Evolutionary conservation across 805 yeast species (phyloP), one percentile per base, ranked within the genome.

Genomic region (Saturnispora zaruensis): DNA sequence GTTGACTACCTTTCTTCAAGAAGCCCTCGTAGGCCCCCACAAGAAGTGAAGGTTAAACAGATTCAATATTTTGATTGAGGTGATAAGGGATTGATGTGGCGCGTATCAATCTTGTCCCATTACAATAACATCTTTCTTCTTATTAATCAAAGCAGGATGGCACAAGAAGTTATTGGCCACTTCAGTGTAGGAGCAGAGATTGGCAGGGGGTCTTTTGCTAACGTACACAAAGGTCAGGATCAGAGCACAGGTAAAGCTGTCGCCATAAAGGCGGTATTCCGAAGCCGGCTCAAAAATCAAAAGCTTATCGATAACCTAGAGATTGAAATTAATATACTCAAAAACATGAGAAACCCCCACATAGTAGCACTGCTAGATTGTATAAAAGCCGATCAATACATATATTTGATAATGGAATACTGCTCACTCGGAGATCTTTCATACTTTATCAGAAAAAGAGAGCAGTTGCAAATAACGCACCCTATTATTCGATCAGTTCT

Each of bases 151-250:
- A 23, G 23, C 13, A 45, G 13, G 48, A 26, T 34, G 33, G 21
- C 44, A 32, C 43, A 51, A 46, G 41, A 50, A 45, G 28, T 25
- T 45, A 21, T 45, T 37, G 46, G 48, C 43, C 16, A 37, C 50
- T 32, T 47, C 45, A 5, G 30, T 28, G 36, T 45, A 60, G 55
- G 54, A 57, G 28, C 43, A 46, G 95, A 89, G 65, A 91, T 93
- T 48, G 99, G 99, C 23, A 81, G 86, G 59, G 99, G 99, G 32
- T 86, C 96, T 7, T 93, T 93, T 71, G 99, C 99, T 59, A 84
- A 83, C 54, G 99, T 93, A 24, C 91, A 86, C 71, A 89, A 87
- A 67, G 96, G 96, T 47, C 73, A 76, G 51, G 73, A 82, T 59
- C 65, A 70, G 42, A 65, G 69, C 41, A 73, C 77, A 3, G 73